Conservation (phyloP, 176 grass and related monocot species). For the Puya raimondii region DNA sequence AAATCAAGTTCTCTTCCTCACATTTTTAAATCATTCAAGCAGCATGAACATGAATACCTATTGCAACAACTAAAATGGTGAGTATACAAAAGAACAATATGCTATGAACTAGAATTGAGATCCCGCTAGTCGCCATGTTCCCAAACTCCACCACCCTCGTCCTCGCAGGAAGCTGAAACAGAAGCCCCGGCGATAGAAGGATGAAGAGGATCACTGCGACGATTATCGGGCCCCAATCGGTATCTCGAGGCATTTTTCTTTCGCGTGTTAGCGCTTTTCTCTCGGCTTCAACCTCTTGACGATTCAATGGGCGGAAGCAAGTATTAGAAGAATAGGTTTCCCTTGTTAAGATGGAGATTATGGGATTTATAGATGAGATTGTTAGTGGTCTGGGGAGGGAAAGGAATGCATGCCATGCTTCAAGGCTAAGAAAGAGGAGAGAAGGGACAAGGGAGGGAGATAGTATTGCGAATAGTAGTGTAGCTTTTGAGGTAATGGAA, state of each 20-base stretch:
- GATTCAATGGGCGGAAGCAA: too few species aligned
- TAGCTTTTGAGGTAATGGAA: background rate
- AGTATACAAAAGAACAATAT: conserved; percentile 78
- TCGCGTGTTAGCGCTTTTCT: background rate
- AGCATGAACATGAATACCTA: conserved; percentile 65
- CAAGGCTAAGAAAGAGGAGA: conserved; percentile 37
- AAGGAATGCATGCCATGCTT: conserved; percentile 81
- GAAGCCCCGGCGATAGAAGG: conserved; percentile 62
- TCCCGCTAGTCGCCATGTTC: conserved; percentile 75
- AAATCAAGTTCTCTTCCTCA: too few species aligned
- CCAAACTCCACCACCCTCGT: conserved; percentile 64
- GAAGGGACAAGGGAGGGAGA: background rate
- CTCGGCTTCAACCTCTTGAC: background rate
- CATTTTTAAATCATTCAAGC: conserved; percentile 18
- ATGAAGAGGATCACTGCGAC: conserved; percentile 87
- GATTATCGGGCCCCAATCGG: conserved; percentile 81
- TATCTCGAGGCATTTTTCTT: conserved; percentile 22
- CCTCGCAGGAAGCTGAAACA: conserved; percentile 69
- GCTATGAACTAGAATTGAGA: conserved; percentile 75
- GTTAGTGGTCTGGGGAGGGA: conserved; percentile 15
- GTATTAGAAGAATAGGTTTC: background rate
- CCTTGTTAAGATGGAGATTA: too few species aligned
- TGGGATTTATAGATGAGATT: conserved; percentile 12
- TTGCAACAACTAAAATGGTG: conserved; percentile 69
- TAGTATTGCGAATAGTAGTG: background rate